Evolutionary conservation across 306 rosid species (phyloP).

Genomic region (Nissolia schottii): DNA sequence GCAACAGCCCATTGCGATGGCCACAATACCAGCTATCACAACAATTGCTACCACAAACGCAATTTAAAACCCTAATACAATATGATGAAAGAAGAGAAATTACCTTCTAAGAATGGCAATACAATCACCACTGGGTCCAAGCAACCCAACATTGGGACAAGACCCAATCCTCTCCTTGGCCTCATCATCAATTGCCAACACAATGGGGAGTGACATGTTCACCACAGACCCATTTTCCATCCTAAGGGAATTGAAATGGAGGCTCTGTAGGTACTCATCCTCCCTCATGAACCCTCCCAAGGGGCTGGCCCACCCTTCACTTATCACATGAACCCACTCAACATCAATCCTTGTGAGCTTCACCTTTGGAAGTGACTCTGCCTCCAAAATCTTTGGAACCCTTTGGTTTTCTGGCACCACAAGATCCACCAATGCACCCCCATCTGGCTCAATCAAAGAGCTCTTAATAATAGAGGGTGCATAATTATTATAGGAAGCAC

Average conservation of each 20-base stretch:
- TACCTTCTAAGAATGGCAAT: conserved; percentile 74
- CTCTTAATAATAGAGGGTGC: conserved; percentile 43
- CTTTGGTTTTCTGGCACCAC: conserved; percentile 57
- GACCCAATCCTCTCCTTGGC: conserved; percentile 58
- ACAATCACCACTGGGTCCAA: conserved; percentile 67
- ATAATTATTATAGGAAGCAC: background rate
- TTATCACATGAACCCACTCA: conserved; percentile 89
- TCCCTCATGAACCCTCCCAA: conserved; percentile 94
- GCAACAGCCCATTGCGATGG: too few species aligned
- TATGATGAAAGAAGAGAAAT: conserved; percentile 15
- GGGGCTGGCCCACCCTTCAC: conserved; percentile 97
- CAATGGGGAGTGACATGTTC: conserved; percentile 95
- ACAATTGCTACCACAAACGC: too few species aligned
- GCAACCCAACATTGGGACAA: conserved; percentile 52
- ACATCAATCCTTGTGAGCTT: conserved; percentile 62
- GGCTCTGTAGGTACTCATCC: conserved; percentile 74
- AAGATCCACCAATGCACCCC: conserved; percentile 78
- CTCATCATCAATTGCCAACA: conserved; percentile 70
- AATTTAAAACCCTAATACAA: too few species aligned
- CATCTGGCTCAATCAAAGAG: conserved; percentile 88
- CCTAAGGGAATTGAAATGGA: conserved; percentile 84
- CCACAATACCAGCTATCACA: too few species aligned
- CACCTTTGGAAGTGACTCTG: conserved; percentile 58
- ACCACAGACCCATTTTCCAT: conserved; percentile 60
- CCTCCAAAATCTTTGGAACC: conserved; percentile 43